Percentiles rank a stretch among this genome's conserved stretches.
Conservation (phyloP, 2,329 filamentous ascomycete species). For the Drechslera avenae region DNA sequence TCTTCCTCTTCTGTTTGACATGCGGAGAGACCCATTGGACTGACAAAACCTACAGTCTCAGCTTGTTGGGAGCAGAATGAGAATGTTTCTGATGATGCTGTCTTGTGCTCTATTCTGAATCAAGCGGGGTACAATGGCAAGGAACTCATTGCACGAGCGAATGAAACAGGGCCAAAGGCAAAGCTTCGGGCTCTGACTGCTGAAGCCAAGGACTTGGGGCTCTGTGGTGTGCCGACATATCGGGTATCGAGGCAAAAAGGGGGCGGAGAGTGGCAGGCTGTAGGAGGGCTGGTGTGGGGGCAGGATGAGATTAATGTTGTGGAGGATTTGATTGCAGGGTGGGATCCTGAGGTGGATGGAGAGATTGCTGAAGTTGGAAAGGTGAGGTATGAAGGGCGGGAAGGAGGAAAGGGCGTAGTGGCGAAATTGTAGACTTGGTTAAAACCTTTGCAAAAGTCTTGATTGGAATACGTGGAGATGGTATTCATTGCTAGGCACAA, state of each 20-base stretch:
- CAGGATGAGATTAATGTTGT: slow-evolving; percentile 43
- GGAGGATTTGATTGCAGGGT: slow-evolving; percentile 43
- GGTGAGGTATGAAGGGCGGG: slow-evolving; percentile 1
- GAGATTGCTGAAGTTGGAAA: slow-evolving; percentile 16
- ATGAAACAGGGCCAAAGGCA: slow-evolving; percentile 28
- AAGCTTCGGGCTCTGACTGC: slow-evolving; percentile 37
- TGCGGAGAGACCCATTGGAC: not conserved
- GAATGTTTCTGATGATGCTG: slow-evolving; percentile 33
- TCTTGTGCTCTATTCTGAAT: slow-evolving; percentile 31
- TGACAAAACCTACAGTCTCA: slow-evolving; percentile 26
- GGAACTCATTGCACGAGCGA: slow-evolving; percentile 33
- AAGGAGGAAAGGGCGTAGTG: not conserved
- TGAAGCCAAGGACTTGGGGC: slow-evolving; percentile 36
- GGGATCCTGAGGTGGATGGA: slow-evolving; percentile 22
- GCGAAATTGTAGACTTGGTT: slow-evolving; percentile 9
- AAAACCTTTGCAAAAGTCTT: not conserved
- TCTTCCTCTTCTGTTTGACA: not conserved
- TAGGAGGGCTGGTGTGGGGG: slow-evolving; percentile 41
- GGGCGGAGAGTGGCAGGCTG: slow-evolving; percentile 19
- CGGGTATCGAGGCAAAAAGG: slow-evolving; percentile 27
- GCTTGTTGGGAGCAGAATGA: slow-evolving; percentile 43
- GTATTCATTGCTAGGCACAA: too few relatives aligned
- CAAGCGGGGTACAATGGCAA: slow-evolving; percentile 35
- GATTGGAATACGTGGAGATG: not conserved
- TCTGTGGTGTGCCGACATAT: slow-evolving; percentile 45